Evolutionary conservation across 2,329 filamentous ascomycete species (phyloP), one percentile per base, ranked within the genome.

Genomic region (Bimuria novae-zelandiae): DNA sequence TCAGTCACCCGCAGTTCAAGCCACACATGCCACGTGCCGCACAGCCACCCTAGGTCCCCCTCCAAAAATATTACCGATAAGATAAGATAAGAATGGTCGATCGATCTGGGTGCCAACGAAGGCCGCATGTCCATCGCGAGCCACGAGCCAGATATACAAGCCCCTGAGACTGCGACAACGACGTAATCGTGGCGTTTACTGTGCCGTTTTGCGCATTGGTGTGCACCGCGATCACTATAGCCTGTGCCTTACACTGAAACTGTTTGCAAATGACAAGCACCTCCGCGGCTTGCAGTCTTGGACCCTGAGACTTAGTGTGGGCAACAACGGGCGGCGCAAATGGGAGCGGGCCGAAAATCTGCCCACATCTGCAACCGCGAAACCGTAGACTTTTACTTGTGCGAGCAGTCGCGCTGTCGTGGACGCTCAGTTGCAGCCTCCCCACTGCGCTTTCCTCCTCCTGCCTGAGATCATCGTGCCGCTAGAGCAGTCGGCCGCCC

Each of bases 391-490:
- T 30, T 32, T 30, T 16, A 12, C 30, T 33, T n/a, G 7, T 14
- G 12, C 12, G 10, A 33, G 30, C 30, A 33, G 30, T 4, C 12
- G 30, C 30, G 10, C 30, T n/a, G 30, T 33, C 30, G 30, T 39
- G 7, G 17, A 3, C 19, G 19, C 17, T 10, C 17, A 19, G 27
- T n/a, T n/a, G 16, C 42, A 23, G 29, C 19, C 16, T 19, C n/a
- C 43, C 7, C 12, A 17, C 29, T 25, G 43, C 30, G 19, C 10
- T 27, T 22, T 32, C 41, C 25, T 33, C 27, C 11, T 27, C 39
- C 40, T 11, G 22, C 23, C 22, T 57, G 54, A 57, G 42, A 51
- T 54, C 45, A 51, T 45, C 37, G 6, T 8, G 7, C 37, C 36
- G 32, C n/a, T 46, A 14, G 21, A 16, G 33, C 11, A 29, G 29